These are phyloP conservation scores for Coemansia sp. DNA, from an alignment of 192 early-diverging fungal genomes.

Conservation along the genomic window DNA sequence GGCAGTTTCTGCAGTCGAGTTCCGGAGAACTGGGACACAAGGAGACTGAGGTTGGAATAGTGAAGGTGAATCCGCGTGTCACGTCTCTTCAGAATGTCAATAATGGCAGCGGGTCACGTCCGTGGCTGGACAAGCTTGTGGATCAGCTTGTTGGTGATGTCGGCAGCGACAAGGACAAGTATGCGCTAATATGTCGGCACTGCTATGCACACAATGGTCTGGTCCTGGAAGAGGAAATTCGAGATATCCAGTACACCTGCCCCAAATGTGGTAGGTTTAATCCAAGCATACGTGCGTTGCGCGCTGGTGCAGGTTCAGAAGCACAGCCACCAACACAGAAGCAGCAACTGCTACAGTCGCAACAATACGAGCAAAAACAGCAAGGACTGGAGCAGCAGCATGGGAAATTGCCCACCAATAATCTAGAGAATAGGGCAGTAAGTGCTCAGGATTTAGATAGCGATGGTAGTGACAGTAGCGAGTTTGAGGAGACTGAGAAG, in stretches of 20 bases:
- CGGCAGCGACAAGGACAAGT: slow-evolving; percentile 83
- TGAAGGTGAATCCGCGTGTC: slow-evolving; percentile 18
- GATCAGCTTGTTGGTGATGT: slow-evolving; percentile 88
- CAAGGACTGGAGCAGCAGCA: no score
- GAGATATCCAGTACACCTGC: slow-evolving; percentile 60
- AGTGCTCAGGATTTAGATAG: background rate
- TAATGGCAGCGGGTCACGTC: slow-evolving; percentile 16
- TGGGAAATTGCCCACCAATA: no score
- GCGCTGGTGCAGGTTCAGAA: background rate
- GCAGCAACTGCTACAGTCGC: no score
- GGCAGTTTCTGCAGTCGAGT: no score
- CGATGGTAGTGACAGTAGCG: background rate
- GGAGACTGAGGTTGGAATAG: slow-evolving; percentile 23
- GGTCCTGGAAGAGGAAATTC: slow-evolving; percentile 76
- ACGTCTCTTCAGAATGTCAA: slow-evolving; percentile 11
- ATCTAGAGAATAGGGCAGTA: no score
- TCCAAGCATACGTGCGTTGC: slow-evolving; percentile 32
- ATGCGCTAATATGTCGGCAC: slow-evolving; percentile 87
- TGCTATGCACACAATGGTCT: slow-evolving; percentile 95
- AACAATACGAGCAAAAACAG: no score
- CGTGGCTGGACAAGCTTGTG: slow-evolving; percentile 91
- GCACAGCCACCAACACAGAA: no score
- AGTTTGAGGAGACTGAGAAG: background rate
- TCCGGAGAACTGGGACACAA: background rate
- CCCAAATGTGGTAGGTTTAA: slow-evolving; percentile 56